Evolutionary conservation across 805 yeast genomes (phyloP).

Genomic region (Lipomyces oligophaga): DNA sequence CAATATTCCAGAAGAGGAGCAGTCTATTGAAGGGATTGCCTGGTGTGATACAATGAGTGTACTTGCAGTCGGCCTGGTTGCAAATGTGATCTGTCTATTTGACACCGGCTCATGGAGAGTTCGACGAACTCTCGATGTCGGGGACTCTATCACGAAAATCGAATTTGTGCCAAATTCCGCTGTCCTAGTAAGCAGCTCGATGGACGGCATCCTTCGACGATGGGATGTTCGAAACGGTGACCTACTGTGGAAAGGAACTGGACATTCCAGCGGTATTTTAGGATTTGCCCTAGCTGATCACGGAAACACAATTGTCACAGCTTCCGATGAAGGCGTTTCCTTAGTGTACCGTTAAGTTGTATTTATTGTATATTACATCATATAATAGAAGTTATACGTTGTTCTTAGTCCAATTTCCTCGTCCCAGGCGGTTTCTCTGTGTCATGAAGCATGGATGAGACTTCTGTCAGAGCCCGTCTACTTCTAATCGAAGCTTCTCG

Average conservation of each 20-base stretch:
- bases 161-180: conserved; percentile 55
- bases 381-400: too few species aligned
- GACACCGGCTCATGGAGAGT: conserved; percentile 85
- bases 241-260: conserved; percentile 72
- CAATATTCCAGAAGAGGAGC: conserved; percentile 46
- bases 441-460: too few species aligned
- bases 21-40: conserved; percentile 71
- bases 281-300: conserved; percentile 65
- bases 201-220: conserved; percentile 80
- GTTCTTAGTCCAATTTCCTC: too few species aligned
- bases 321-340: conserved; percentile 96
- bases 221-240: conserved; percentile 89
- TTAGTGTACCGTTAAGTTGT: too few species aligned
- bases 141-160: conserved; percentile 82
- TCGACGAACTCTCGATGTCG: conserved; percentile 62
- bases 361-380: too few species aligned
- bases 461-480: too few species aligned
- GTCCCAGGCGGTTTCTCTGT: too few species aligned
- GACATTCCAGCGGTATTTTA: conserved; percentile 91
- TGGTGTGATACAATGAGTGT: conserved; percentile 68
- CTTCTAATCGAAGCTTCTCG: too few species aligned
- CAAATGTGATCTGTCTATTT: conserved; percentile 78
- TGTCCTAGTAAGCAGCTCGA: conserved; percentile 62
- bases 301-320: conserved; percentile 74
- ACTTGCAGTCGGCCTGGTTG: conserved; percentile 84